Base-by-base conservation (phyloP, 495 filamentous ascomycete genomes). In the Penicillium angulare region DNA sequence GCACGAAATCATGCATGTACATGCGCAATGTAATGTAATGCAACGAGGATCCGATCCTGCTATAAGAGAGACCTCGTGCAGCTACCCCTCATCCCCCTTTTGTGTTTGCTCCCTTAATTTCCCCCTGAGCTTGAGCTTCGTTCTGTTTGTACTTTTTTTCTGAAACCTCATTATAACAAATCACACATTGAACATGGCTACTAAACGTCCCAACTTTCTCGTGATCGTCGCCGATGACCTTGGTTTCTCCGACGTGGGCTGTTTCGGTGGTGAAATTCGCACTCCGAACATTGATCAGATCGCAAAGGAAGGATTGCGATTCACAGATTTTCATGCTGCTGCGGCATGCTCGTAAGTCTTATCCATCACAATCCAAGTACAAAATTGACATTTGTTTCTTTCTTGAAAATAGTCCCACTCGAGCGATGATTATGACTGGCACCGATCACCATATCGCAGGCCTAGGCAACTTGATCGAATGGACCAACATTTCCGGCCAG, bases 311-410 rank as follows among this genome's bases (percentile, higher is more conserved):
- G 80, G 81, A 7, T 61, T 85, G 21, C 75, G 78, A 15, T 83
- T 85, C 56, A 83, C 82, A 0, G 76, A 84, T 54, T 84, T 83
- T 61, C 81, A 86, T 57, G 78, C 81, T 9, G 80, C 82, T 4
- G 47, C 82, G 18, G 81, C 82, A 62, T 87, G 84, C 61, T 84
- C 79, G 59, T 74, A 39, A 44, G 71, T 60, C 8, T 26, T 3
- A 7, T n/a, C n/a, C 17, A 23, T n/a, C 15, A 5, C 20, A 16
- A 5, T 26, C 31, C 15, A 44, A 52, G 20, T 5, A 22, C 10
- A 5, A 23, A 5, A 20, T 5, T 31, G 27, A 6, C 8, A 49
- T 49, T 17, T 46, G 2, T 12, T 4, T 15, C 10, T 13, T 26
- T 8, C 9, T 9, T 12, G 20, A 43, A 1, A n/a, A 7, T 33